Evolutionary conservation across 75 land plant genomes (phyloP), one percentile per base, ranked within the genome.

Genomic region (Cupressus sempervirens): DNA sequence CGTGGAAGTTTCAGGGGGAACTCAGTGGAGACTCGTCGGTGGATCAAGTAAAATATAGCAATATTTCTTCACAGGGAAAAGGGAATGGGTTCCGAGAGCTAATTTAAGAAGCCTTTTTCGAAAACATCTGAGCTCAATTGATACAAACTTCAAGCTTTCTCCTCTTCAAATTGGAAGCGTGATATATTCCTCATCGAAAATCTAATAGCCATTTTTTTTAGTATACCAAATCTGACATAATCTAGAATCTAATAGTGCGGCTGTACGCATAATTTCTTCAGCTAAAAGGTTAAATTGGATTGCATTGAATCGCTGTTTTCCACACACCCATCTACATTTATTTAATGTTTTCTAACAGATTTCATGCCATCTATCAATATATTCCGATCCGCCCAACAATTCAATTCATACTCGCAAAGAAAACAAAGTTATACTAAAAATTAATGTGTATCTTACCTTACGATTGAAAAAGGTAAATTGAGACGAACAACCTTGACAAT

Each of bases 401-500:
- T 38, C 13, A 38, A 76, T 30, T 48, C 58, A 46, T 77, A 82
- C 7, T 70, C 3, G 43, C 15, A 29, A 36, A 23, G 83, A 45
- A 76, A 62, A 72, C 4, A 50, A 72, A 35, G 45, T 83, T 30
- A 86, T 14, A 52, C 34, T 32, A 72, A 30, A 84, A 14, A 13
- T 41, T 13, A 40, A 26, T 29, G 2, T 15, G 40, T 77, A 54
- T 26, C 15, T 83, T 84, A 97, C 99, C 95, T 97, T 97, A 89
- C 99, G 94, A 88, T 94, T 94, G 92, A 96, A 91, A 84, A 96
- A 90, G 48, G 99, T 92, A 90, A 97, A 97, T 50, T 91, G 92
- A 2, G 96, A 90, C 34, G 89, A 82, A 87, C 99, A 97, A 36
- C 93, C 94, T 83, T 97, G 96, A 82, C 99, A 97, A 65, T 93